phyloP scores from a whole-genome alignment of 2,329 filamentous ascomycete species.

The Trichoderma brevicompactum region DNA sequence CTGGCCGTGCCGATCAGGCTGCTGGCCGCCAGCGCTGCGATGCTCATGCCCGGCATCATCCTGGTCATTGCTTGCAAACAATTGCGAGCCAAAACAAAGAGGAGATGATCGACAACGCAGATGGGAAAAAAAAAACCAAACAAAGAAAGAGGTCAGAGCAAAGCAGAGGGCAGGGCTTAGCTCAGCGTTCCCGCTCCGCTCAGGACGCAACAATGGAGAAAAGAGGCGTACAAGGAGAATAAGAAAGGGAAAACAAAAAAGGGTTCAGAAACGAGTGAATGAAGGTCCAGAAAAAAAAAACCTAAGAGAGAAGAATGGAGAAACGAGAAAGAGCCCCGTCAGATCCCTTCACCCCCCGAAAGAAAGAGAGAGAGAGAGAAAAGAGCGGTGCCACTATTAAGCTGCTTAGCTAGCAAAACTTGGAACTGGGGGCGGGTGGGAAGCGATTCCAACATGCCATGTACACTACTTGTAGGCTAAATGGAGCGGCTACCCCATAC shows the following conservation, averaged over 20 bases:
- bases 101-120: not conserved
- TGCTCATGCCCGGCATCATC: not conserved
- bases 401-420: not conserved
- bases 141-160: not conserved
- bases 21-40: slow-evolving; percentile 9
- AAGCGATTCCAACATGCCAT: too few species aligned
- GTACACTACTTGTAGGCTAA: too few species aligned
- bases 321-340: not conserved
- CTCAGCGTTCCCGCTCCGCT: slow-evolving; percentile 14
- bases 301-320: not conserved
- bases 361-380: not conserved
- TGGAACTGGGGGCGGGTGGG: too few species aligned
- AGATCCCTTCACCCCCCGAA: not conserved
- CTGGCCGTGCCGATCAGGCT: slow-evolving; percentile 17
- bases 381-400: slow-evolving; percentile 11
- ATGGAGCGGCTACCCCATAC: not conserved
- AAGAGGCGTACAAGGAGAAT: not conserved
- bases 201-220: not conserved
- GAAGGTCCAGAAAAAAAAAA: not conserved
- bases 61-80: not conserved
- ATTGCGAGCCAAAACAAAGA: not conserved
- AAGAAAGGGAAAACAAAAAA: not conserved
- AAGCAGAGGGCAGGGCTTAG: not conserved
- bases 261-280: not conserved
- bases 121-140: too few species aligned